Conservation (phyloP, 306 rosid species). For the Alnus rubra region DNA sequence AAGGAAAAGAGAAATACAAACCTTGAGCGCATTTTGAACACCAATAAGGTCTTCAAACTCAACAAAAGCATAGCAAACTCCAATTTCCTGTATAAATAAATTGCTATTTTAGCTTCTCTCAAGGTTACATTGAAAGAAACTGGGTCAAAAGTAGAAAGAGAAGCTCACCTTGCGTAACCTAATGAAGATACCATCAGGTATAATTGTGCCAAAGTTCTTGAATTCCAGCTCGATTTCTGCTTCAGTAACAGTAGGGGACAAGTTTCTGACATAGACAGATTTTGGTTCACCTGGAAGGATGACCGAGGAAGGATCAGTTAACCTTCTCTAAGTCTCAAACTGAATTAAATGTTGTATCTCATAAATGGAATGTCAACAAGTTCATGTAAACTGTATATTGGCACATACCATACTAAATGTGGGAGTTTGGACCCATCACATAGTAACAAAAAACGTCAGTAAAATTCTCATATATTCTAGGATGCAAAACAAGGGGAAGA, state of each 20-base stretch:
- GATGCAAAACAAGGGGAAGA: background rate
- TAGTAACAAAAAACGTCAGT: background rate
- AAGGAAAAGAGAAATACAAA: conserved; percentile 23
- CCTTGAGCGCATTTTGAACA: conserved; percentile 89
- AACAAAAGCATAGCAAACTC: conserved; percentile 94
- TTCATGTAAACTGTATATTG: background rate
- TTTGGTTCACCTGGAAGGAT: conserved; percentile 71
- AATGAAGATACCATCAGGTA: conserved; percentile 78
- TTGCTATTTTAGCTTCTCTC: conserved; percentile 27
- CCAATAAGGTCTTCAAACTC: conserved; percentile 87
- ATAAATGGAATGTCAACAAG: background rate
- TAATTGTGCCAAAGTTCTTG: conserved; percentile 76
- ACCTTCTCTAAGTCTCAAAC: background rate
- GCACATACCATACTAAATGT: background rate
- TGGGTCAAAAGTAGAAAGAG: conserved; percentile 10
- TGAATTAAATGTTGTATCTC: background rate
- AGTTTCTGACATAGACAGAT: conserved; percentile 89
- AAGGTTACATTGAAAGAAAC: background rate
- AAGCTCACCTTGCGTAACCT: conserved; percentile 72
- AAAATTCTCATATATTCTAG: background rate
- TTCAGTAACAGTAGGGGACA: conserved; percentile 79
- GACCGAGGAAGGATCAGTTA: conserved; percentile 29
- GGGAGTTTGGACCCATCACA: background rate
- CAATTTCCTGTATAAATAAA: conserved; percentile 72
- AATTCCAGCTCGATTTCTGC: conserved; percentile 78